Base-by-base conservation (phyloP, 805 yeast genomes). In the Maudiozyma serrabonitensis region DNA sequence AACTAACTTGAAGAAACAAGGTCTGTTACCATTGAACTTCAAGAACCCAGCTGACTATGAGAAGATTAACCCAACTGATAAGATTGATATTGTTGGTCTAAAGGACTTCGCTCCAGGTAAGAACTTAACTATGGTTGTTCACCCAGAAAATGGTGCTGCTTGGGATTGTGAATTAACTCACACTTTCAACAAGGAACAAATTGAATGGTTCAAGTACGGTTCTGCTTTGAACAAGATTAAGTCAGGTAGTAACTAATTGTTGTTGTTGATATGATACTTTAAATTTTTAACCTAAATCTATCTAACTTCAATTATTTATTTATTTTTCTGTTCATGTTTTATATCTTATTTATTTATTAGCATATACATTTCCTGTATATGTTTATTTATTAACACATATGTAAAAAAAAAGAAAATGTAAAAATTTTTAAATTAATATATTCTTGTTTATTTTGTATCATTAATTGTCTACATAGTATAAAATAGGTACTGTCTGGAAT, bases 1-100 rank as follows among this genome's bases (percentile, higher is more conserved):
- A 81, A 91, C 99, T 63, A 91, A 91, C 85, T 83, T 91, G 83
- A 91, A 91, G 90, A 91, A 91, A 78, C 99, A 91, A 79, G 99
- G 99, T 81, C 77, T 91, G 69, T 80, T 91, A 72, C 98, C 99
- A 72, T 84, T 91, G 75, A 91, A 88, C 83, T 91, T 93, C 67
- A 82, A 76, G 69, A 77, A 91, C 66, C 82, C 82, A 64, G 88
- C 80, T 59, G 98, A 84, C 72, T 91, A 93, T 75, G 97, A 91
- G 76, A 86, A 78, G 79, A 90, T 91, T 71, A 78, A 86, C 75
- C 87, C 90, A 70, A 84, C 82, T 58, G 99, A 91, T 75, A 84
- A 80, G 67, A 79, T 91, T 66, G 95, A 88, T 72, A 78, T 93
- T 58, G 62, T 87, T 53, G 98, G 96, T 50, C 79, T 91, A 68